A percentile compares a stretch with the other conserved stretches of the same genome.
These are phyloP conservation scores for Termitomyces sp. DNA, from an alignment of 768 basidiomycete genomes.

Conservation along the genomic window DNA sequence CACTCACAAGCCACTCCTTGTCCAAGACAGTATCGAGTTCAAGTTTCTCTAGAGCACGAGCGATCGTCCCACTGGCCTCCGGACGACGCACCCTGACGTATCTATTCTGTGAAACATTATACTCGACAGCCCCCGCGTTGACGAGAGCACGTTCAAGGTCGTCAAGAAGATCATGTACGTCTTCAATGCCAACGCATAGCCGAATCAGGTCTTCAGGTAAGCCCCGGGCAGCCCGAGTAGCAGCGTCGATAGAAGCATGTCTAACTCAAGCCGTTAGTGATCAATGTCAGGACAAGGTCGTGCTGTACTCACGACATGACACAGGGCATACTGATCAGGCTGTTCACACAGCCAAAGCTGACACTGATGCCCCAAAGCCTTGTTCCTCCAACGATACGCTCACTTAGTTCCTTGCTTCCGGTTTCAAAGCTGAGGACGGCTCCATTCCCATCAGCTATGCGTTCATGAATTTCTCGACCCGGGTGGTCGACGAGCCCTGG, in stretches of 20 bases:
- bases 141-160: slow-evolving; percentile 93
- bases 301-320: slow-evolving; percentile 89
- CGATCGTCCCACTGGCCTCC: slow-evolving; percentile 36
- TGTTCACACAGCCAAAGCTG: slow-evolving; percentile 97
- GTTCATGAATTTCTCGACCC: slow-evolving; percentile 81
- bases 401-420: slow-evolving; percentile 84
- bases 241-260: slow-evolving; percentile 96
- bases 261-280: slow-evolving; percentile 35
- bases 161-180: slow-evolving; percentile 87
- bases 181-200: slow-evolving; percentile 97
- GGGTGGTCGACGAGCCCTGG: slow-evolving; percentile 85
- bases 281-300: slow-evolving; percentile 3
- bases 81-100: slow-evolving; percentile 33
- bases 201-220: slow-evolving; percentile 98
- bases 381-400: slow-evolving; percentile 89
- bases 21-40: slow-evolving; percentile 33
- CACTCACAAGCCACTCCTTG: slow-evolving; percentile 81
- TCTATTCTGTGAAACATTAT: slow-evolving; percentile 49
- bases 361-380: slow-evolving; percentile 97
- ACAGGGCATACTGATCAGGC: slow-evolving; percentile 98
- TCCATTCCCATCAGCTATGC: slow-evolving; percentile 88
- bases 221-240: slow-evolving; percentile 91
- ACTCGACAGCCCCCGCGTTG: slow-evolving; percentile 83
- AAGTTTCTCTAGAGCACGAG: slow-evolving; percentile 67
- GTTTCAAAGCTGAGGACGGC: slow-evolving; percentile 96